Percentiles rank a stretch among this genome's conserved stretches.
Conservation (phyloP, 2,329 filamentous ascomycete genomes). For the Pezicula radicicola region DNA sequence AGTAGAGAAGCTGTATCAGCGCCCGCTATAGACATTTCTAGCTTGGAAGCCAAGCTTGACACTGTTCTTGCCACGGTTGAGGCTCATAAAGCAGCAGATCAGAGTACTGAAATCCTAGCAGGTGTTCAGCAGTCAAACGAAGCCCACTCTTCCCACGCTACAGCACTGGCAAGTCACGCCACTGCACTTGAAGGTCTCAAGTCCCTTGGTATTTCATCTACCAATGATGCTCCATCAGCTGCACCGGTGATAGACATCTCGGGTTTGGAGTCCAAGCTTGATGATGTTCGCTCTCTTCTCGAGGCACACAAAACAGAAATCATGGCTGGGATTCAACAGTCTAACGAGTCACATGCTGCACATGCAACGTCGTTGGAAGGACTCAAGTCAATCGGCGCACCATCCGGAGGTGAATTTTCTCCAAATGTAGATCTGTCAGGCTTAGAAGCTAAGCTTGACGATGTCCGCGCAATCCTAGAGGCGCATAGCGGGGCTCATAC, state of each 20-base stretch:
- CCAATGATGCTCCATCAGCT: background rate
- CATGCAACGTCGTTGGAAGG: conserved; percentile 13
- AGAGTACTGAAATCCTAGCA: conserved; percentile 19
- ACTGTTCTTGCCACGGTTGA: conserved; percentile 17
- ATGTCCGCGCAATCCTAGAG: conserved; percentile 16
- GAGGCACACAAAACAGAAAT: conserved; percentile 19
- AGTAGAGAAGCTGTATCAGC: conserved; percentile 5
- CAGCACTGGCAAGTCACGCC: conserved; percentile 16
- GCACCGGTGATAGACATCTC: background rate
- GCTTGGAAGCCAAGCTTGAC: conserved; percentile 20
- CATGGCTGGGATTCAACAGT: conserved; percentile 21
- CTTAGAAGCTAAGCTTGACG: background rate
- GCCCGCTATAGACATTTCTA: conserved; percentile 6
- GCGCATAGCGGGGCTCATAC: conserved; percentile 18
- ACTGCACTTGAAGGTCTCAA: conserved; percentile 14
- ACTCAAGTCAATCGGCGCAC: conserved; percentile 7
- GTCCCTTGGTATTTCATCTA: background rate
- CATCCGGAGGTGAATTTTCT: background rate
- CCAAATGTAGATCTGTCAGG: background rate
- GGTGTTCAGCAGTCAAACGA: conserved; percentile 24
- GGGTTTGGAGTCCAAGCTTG: background rate
- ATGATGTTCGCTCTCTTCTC: conserved; percentile 12
- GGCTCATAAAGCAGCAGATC: conserved; percentile 12
- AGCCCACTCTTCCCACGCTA: conserved; percentile 18
- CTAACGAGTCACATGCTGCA: conserved; percentile 12